Evolutionary conservation across 2,329 filamentous ascomycete genomes (phyloP), one percentile per base, ranked within the genome.

Genomic region (Penicillium sp.): DNA sequence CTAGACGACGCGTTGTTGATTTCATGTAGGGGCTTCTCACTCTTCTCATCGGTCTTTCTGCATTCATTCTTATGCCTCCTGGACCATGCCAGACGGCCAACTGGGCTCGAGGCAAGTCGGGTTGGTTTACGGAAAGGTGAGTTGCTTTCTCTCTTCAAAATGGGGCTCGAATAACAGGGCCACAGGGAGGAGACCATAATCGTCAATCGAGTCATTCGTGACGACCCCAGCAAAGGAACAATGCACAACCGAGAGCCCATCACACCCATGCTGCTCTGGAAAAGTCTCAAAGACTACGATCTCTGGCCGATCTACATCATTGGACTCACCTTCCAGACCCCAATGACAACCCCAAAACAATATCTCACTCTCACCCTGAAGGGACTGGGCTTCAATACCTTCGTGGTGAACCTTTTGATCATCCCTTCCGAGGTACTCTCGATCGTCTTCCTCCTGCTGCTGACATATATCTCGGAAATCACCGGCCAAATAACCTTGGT

Each of bases 171-270:
- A 43, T 16, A 2, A 2, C 3, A 31, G 31, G 4, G 4, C 6
- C 10, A 14, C 40, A 67, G 66, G 0, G 84, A 90, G 66, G 86
- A 89, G 62, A 78, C 81, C 24, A 88, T 89, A 58, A 84, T 89
- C 79, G 80, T 87, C 31, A 89, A 88, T 63, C 78, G 79, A 29
- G 75, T 85, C 16, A 64, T 82, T 21, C 72, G 79, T 4, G 79
- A 82, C 38, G 79, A 82, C 51, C 79, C 79, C 0, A 77, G 74
- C 36, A 84, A 84, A 62, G 80, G 81, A 18, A 77, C 77, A 52
- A 83, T 83, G 81, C 79, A 83, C 64, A 84, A 83, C 36, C 65
- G 81, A 1, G 77, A 84, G 58, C 78, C 76, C 0, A 68, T 85
- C 2, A 77, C 73, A 0, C 63, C 72, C 2, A 65, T 57, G 11